Conservation (phyloP, 2,329 filamentous ascomycete genomes). For the Exophiala viscosa region DNA sequence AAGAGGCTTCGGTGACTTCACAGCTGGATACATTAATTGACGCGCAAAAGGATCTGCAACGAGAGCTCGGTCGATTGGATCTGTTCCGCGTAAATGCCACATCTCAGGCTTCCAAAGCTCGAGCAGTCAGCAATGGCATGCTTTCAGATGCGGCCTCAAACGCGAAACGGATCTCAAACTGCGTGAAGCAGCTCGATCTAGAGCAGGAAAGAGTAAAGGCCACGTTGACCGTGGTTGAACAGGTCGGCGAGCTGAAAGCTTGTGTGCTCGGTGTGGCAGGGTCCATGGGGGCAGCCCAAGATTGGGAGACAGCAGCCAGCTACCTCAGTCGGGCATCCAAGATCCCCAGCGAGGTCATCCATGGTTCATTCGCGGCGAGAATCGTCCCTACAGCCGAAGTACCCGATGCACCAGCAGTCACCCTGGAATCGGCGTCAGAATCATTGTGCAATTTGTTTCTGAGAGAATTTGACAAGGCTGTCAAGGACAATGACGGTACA, state of each 20-base stretch:
- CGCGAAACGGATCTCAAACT: constrained; percentile 76
- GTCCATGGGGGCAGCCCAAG: constrained; percentile 95
- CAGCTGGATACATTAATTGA: constrained; percentile 73
- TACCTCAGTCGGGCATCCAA: constrained; percentile 81
- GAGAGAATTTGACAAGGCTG: constrained; percentile 90
- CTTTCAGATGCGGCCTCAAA: constrained; percentile 81
- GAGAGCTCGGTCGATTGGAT: constrained; percentile 83
- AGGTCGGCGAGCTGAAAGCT: constrained; percentile 93
- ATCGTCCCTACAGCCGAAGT: constrained; percentile 96
- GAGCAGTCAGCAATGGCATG: constrained; percentile 85
- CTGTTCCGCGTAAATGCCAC: constrained; percentile 83
- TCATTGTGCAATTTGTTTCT: constrained; percentile 87
- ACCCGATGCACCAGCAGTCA: constrained; percentile 82
- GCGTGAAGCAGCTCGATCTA: constrained; percentile 81
- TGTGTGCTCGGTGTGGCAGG: constrained; percentile 92
- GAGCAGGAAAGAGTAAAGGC: constrained; percentile 90
- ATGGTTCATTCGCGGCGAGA: constrained; percentile 80
- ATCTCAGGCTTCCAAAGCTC: constrained; percentile 77
- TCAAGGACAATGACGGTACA: constrained; percentile 77
- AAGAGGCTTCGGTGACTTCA: constrained; percentile 69
- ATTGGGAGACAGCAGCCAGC: constrained; percentile 94
- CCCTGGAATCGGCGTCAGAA: constrained; percentile 80
- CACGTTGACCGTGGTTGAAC: constrained; percentile 86
- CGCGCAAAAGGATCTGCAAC: constrained; percentile 80
- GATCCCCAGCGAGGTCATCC: constrained; percentile 74